Conservation (phyloP, 768 basidiomycete genomes). For the Podaxis sp. region DNA sequence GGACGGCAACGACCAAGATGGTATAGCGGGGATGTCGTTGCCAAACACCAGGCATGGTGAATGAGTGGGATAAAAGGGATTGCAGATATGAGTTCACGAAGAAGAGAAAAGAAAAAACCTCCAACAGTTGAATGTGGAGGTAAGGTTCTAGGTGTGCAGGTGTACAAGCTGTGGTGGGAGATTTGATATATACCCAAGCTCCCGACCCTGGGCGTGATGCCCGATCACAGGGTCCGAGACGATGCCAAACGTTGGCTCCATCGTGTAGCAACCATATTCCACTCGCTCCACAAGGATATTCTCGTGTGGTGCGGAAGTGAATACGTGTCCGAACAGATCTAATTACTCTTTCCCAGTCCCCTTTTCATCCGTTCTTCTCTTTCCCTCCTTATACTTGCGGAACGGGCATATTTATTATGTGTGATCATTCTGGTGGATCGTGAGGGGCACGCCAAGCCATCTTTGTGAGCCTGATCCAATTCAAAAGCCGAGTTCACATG, state of each 20-base stretch:
- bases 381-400: no score
- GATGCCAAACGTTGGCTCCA: not conserved
- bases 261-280: not conserved
- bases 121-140: constrained; percentile 3
- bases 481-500: not conserved
- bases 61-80: not conserved
- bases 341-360: not conserved
- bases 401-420: not conserved
- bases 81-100: not conserved
- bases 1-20: constrained; percentile 35
- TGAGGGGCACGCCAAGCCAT: not conserved
- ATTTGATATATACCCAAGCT: not conserved
- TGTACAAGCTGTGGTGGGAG: not conserved
- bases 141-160: not conserved
- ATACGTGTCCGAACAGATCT: not conserved
- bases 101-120: not conserved
- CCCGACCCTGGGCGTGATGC: not conserved
- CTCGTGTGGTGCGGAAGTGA: not conserved
- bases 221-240: not conserved
- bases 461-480: not conserved
- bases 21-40: constrained; percentile 51
- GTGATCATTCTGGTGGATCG: not conserved
- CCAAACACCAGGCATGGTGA: constrained; percentile 26
- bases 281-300: not conserved
- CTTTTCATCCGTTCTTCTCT: no score